A percentile compares a stretch with the other conserved stretches of the same genome.
phyloP scores from a whole-genome alignment of 441 rosid genomes.

The Syzygium malaccense region DNA sequence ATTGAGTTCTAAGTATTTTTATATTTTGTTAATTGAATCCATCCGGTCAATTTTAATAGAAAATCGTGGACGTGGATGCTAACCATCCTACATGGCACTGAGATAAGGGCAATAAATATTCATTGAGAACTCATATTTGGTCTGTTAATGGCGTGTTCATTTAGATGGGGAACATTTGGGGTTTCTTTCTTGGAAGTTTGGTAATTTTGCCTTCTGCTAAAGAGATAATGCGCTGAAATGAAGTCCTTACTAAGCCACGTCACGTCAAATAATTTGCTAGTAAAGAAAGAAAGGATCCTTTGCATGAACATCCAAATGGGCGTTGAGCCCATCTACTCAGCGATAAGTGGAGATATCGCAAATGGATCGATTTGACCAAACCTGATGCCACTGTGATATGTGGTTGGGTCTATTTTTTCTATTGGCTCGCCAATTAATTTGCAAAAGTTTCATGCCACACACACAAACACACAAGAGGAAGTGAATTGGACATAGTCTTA shows the following conservation, averaged over 20 bases:
- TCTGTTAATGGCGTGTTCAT: rapidly evolving
- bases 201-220: background rate
- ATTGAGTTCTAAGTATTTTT: no score
- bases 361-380: no score
- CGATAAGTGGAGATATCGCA: background rate
- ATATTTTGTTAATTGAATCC: rapidly evolving
- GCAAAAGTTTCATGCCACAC: background rate
- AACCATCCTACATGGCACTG: no score
- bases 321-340: background rate
- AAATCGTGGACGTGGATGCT: no score
- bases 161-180: background rate
- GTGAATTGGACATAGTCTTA: background rate
- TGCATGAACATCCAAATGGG: background rate
- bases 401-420: no score
- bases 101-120: no score
- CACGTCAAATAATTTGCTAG: no score
- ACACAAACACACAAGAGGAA: background rate
- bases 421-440: no score
- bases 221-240: background rate
- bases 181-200: background rate
- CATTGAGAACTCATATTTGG: rapidly evolving
- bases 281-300: no score
- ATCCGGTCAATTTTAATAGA: no score
- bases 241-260: background rate
- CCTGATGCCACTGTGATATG: background rate